Evolutionary conservation across 768 basidiomycete species (phyloP), one percentile per base, ranked within the genome.

Genomic region (Galerina sulciceps): DNA sequence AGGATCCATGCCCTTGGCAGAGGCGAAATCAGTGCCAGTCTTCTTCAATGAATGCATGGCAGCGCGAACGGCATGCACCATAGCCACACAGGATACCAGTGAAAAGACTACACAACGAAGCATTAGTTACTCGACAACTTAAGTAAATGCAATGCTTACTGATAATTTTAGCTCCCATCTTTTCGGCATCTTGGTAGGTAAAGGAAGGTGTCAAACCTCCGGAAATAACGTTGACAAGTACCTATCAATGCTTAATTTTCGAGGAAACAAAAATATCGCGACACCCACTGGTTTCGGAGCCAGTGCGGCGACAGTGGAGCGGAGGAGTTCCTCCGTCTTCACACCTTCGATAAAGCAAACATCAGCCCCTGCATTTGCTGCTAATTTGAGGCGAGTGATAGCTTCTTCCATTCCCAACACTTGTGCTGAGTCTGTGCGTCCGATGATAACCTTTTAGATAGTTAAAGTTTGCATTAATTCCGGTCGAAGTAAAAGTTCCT

Each of bases 341-440:
- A 91, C 89, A 41, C 90, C 90, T 69, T 91, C 90, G 36, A 91
- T 90, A 73, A 91, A 92, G 71, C 88, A 91, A 11, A 89, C 89
- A 65, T 92, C 90, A 0, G 90, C 90, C 31, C 90, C 90, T 10
- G 82, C 86, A 57, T 86, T 87, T 0, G 88, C 82, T 9, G 90
- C 90, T 18, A 91, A 79, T 69, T 87, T 84, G 58, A 91, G 76
- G 26, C 90, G 83, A 9, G 66, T 72, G 49, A 90, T 55, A 0
- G 89, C 89, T 72, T 91, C 90, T 22, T 91, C 88, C 88, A 90
- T 90, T 26, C 89, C 90, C 26, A 89, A 78, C 6, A 87, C 88
- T 68, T 91, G 90, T 1, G 89, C 89, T 2, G 89, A 89, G 69
- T 91, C 90, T 3, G 90, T 91, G 46, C 90, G 83, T 11, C 87